Percentiles rank a stretch among this genome's conserved stretches.
Conservation (phyloP, 179 eudicot species). For the Sideroxylon spinosum region DNA sequence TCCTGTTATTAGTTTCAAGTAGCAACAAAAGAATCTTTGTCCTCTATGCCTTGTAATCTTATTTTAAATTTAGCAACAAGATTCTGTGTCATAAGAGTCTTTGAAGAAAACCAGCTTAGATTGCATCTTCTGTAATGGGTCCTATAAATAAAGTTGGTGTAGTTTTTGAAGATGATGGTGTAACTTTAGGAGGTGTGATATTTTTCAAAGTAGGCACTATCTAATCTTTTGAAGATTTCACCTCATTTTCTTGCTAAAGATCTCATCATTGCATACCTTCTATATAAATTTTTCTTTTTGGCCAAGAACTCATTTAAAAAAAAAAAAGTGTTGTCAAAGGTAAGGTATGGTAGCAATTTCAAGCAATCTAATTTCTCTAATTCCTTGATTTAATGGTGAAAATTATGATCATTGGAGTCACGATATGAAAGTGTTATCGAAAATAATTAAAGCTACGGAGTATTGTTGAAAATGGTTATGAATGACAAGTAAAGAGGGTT, state of each 20-base stretch:
- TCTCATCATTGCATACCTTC: no score
- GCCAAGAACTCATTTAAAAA: no score
- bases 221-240: conserved; percentile 57
- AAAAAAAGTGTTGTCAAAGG: no score
- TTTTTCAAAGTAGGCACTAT: conserved; percentile 31
- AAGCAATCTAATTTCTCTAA: no score
- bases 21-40: conserved; percentile 83
- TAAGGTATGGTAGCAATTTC: no score
- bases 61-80: conserved; percentile 77
- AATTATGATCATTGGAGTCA: no score
- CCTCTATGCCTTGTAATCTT: conserved; percentile 66
- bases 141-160: conserved; percentile 49
- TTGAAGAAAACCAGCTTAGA: conserved; percentile 65
- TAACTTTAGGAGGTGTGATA: conserved; percentile 39
- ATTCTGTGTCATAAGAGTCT: conserved; percentile 70
- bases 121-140: conserved; percentile 89
- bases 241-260: conserved; percentile 23
- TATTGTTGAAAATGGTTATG: no score
- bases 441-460: no score
- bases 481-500: no score
- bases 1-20: neutral
- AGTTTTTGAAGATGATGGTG: conserved; percentile 38
- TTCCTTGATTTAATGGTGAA: no score
- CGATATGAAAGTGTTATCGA: no score
- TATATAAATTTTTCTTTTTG: no score